phyloP scores from a whole-genome alignment of 331 rosid genomes.

The Rosa hybrid region DNA sequence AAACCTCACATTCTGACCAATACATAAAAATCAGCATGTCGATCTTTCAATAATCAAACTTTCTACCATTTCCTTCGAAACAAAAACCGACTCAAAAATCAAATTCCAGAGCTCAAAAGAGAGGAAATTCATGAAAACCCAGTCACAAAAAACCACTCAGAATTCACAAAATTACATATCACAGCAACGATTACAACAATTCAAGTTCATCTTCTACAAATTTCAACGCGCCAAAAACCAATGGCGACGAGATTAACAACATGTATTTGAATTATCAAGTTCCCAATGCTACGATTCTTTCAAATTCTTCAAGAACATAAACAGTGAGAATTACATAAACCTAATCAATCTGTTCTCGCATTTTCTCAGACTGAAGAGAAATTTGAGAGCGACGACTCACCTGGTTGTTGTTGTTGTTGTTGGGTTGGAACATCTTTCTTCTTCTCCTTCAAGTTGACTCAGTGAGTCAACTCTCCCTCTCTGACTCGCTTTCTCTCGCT shows the following conservation, averaged over 20 bases:
- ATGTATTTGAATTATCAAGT: constrained; percentile 23
- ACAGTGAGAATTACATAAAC: neutral
- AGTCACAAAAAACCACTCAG: neutral
- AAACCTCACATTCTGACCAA: neutral
- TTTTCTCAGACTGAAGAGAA: neutral
- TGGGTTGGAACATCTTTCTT: constrained; percentile 43
- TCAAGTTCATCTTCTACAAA: constrained; percentile 1
- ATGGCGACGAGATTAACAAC: constrained; percentile 8
- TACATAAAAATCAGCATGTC: neutral
- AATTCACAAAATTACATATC: neutral
- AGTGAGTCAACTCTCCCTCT: neutral
- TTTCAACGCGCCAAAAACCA: neutral
- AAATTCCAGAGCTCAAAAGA: neutral
- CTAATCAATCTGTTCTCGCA: neutral
- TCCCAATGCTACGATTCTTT: neutral
- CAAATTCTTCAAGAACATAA: neutral
- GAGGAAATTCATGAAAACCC: neutral
- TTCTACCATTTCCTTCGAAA: neutral
- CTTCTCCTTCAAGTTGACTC: constrained; percentile 13
- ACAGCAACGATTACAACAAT: neutral
- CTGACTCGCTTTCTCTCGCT: neutral
- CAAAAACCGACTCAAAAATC: neutral
- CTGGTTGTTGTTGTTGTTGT: constrained; percentile 22
- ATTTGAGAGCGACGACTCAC: constrained; percentile 26
- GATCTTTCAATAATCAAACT: neutral